Evolutionary conservation across 176 grass and related monocot species (phyloP), one percentile per base, ranked within the genome.

Genomic region (Juncus inflexus): DNA sequence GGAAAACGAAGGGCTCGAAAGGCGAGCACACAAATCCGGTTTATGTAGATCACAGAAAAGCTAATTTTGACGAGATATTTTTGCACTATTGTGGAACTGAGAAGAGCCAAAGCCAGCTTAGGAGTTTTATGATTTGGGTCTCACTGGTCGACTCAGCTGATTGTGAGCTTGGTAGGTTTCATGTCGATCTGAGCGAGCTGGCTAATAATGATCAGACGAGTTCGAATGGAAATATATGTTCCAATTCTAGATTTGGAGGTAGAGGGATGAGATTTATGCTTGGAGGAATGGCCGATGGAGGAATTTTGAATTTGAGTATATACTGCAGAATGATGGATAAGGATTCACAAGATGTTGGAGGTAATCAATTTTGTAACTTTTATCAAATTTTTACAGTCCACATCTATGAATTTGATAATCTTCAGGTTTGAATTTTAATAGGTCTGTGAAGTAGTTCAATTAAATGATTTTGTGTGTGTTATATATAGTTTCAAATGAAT

Each of bases 31-130:
- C 91, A 6, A 60, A 78, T 28, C 79, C 91, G 0, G 91, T 61
- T 6, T 49, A 53, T 6, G 91, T 83, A 28, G 42, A 42, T 12
- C 45, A 64, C 3, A 81, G 79, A 45, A 66, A 12, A 4, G 91
- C 87, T 2, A 58, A 70, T 40, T 90, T 96, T 53, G 81, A 96
- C 64, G 91, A 96, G 55, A 81, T 90, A 60, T 90, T 96, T 69
- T 69, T 96, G 53, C 79, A 96, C 61, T 83, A 81, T 64, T 87
- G 86, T 57, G 71, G 65, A 43, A 77, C 70, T 8, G 81, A 83
- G 49, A 55, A 13, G 38, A 40, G 69, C 72, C 52, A 81, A 55
- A 77, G 67, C 50, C 43, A 28, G 19, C 51, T 87, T 70, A 72
- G 68, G 11, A 66, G 77, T 49, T 96, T 90, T 74, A 66, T 80